Evolutionary conservation across 164 flowering plant genomes (phyloP), one percentile per base, ranked within the genome.

Genomic region (Aristolochia californica): DNA sequence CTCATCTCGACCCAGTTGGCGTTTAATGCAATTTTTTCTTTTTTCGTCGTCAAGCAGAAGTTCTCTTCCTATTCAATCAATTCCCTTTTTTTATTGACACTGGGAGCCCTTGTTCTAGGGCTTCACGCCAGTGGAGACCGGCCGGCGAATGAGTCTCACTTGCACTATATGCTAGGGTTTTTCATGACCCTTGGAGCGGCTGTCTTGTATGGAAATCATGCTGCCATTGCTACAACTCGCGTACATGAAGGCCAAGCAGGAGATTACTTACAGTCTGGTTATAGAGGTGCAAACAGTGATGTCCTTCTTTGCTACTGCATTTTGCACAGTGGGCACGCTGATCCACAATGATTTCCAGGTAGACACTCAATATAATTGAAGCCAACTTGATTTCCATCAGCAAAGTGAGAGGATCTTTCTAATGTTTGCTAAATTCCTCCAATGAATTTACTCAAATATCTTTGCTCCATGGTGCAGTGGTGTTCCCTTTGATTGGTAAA

Each of bases 261-360:
- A 48, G 0, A 48, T 80, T 5, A 71, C 66, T 1, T 80, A 71
- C 48, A 12, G 69, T 0, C 26, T 82, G 56, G 87, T 82, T 14
- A 28, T 82, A 72, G 84, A 80, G 77, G 38, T 73, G 64, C 84
- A 82, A 74, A 23, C 76, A 59, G 77, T 78, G 0, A 56, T 80
- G 12, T 45, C 48, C 16, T 17, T 68, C 53, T 52, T 72, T 48
- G 84, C 84, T 16, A 76, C 84, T 9, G 28, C 54, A 21, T 59
- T 80, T 22, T 80, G 84, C 66, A 69, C 74, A 3, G 66, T 76
- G 0, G 84, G 83, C 9, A 82, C 80, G 84, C n/a, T 76, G 10
- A 45, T 70, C 53, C 72, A 75, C 67, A 68, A 73, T 14, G 84
- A 82, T 58, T 79, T 81, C 60, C 27, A 75, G 81, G 83, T 78